These are phyloP conservation scores for Neopestalotiopsis sp. DNA, from an alignment of 2,329 filamentous ascomycete species.

Conservation along the genomic window DNA sequence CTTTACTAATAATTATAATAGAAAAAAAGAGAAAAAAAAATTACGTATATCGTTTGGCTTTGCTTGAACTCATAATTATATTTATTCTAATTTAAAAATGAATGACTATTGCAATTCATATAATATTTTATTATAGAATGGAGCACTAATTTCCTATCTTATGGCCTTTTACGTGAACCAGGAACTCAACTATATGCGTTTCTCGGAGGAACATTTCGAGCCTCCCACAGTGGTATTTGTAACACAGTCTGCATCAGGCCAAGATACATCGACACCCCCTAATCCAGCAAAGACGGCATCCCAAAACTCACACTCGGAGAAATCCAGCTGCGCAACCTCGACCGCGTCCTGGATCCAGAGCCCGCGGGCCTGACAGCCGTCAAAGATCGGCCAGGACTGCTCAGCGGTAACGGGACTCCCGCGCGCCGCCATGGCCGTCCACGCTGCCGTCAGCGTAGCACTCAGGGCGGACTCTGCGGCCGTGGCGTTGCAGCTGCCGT, in stretches of 20 bases:
- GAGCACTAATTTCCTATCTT: too few relatives aligned
- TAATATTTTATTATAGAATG: too few relatives aligned
- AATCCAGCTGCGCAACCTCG: neutral
- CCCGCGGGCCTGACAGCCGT: neutral
- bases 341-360: neutral
- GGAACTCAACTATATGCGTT: too few relatives aligned
- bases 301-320: neutral
- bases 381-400: neutral
- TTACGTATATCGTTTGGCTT: too few relatives aligned
- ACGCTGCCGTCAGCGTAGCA: neutral
- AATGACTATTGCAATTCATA: too few relatives aligned
- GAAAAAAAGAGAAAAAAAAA: too few relatives aligned
- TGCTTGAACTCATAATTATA: too few relatives aligned
- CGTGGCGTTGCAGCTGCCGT: neutral
- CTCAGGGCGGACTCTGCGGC: neutral
- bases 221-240: neutral
- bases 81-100: too few relatives aligned
- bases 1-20: too few relatives aligned
- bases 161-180: too few relatives aligned
- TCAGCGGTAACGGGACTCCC: neutral
- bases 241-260: neutral
- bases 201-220: neutral
- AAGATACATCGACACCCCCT: neutral
- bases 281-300: neutral
- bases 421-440: neutral